Conservation (phyloP, 176 grass and related monocot genomes). For the Aegilops bicornis region DNA sequence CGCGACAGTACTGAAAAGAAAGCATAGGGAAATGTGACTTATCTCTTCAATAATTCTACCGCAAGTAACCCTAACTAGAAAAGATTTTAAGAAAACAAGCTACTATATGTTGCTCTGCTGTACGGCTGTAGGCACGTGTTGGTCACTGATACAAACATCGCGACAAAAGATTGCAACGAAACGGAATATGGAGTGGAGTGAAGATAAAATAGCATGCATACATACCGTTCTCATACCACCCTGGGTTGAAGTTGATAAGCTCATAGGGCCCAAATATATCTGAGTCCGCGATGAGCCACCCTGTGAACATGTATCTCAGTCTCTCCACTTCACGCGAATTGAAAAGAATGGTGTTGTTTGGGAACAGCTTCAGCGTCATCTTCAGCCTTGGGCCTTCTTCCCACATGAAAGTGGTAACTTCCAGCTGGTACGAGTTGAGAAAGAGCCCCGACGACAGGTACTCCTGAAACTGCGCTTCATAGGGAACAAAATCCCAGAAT, state of each 20-base stretch:
- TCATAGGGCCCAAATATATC: slow-evolving; percentile 82
- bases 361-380: slow-evolving; percentile 66
- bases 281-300: slow-evolving; percentile 59
- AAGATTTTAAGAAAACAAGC: background rate
- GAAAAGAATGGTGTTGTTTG: slow-evolving; percentile 29
- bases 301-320: slow-evolving; percentile 66
- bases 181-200: background rate
- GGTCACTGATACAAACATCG: background rate
- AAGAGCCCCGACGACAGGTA: slow-evolving; percentile 56
- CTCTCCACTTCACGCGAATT: slow-evolving; percentile 42
- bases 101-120: background rate
- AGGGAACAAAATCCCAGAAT: slow-evolving; percentile 55
- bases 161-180: background rate
- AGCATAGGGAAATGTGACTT: slow-evolving; percentile 10
- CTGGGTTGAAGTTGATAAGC: slow-evolving; percentile 48
- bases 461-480: slow-evolving; percentile 41
- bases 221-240: slow-evolving; percentile 56
- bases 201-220: slow-evolving; percentile 19
- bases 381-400: slow-evolving; percentile 69
- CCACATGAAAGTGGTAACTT: slow-evolving; percentile 47
- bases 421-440: slow-evolving; percentile 45
- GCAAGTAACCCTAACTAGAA: background rate
- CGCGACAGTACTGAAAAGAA: slow-evolving; percentile 40
- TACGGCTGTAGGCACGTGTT: background rate
- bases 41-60: slow-evolving; percentile 16